Conservation (phyloP, 2,329 filamentous ascomycete genomes). For the Fusarium sp. region DNA sequence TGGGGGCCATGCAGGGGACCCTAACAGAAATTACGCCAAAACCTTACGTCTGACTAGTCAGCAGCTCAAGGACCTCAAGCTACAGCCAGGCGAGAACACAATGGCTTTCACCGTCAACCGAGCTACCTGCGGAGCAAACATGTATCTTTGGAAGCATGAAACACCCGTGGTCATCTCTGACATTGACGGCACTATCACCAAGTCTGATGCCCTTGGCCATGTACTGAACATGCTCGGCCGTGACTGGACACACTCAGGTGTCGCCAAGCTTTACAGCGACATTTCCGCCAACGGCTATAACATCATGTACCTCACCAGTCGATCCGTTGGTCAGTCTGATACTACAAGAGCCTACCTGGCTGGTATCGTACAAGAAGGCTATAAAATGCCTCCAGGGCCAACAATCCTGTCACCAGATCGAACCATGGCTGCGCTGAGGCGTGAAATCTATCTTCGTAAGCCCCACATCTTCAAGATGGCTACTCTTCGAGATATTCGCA, state of each 20-base stretch:
- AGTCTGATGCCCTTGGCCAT: slow-evolving; percentile 94
- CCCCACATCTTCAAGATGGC: slow-evolving; percentile 99
- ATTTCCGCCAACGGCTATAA: slow-evolving; percentile 98
- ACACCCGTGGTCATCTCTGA: slow-evolving; percentile 97
- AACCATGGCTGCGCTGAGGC: slow-evolving; percentile 91
- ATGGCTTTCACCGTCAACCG: slow-evolving; percentile 98
- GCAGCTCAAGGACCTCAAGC: slow-evolving; percentile 86
- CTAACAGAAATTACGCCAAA: slow-evolving; percentile 93
- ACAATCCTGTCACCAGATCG: slow-evolving; percentile 96
- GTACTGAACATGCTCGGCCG: slow-evolving; percentile 96
- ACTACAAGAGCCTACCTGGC: slow-evolving; percentile 90
- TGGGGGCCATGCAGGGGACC: slow-evolving; percentile 74
- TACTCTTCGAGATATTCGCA: slow-evolving; percentile 92
- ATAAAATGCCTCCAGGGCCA: slow-evolving; percentile 87
- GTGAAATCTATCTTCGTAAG: slow-evolving; percentile 95
- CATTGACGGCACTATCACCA: slow-evolving; percentile 98
- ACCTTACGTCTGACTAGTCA: slow-evolving; percentile 95
- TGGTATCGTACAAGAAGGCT: slow-evolving; percentile 89
- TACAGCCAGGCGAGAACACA: slow-evolving; percentile 88
- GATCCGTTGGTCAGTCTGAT: slow-evolving; percentile 94
- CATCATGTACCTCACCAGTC: slow-evolving; percentile 96
- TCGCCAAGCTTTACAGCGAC: slow-evolving; percentile 97
- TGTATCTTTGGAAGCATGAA: slow-evolving; percentile 94
- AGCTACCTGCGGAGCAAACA: slow-evolving; percentile 90
- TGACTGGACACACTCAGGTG: slow-evolving; percentile 97